Evolutionary conservation across 495 filamentous ascomycete species (phyloP), one percentile per base, ranked within the genome.

Genomic region (Cryomyces minteri): DNA sequence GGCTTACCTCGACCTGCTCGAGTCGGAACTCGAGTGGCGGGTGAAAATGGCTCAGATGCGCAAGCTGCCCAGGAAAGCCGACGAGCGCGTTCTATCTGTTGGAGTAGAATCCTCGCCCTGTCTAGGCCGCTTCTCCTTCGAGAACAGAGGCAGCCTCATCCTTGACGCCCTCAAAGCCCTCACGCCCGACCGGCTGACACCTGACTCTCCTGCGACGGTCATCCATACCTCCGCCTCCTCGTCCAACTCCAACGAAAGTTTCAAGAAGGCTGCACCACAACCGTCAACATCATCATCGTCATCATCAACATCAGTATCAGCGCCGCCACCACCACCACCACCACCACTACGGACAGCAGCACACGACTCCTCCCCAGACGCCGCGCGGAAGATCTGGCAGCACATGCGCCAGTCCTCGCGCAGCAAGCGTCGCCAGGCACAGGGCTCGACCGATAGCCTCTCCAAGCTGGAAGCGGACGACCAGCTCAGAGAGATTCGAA

Each of bases 371-470:
- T 30, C 48, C n/a, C 18, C 31, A 0, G 52, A 55, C 41, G 41
- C 44, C 10, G 52, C 52, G 5, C 52, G 48, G 10, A 31, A 43
- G 9, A 43, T 57, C 14, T 57, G 54, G 54, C 49, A 40, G 12
- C 54, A 57, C 47, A 57, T 57, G 11, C 54, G 54, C 39, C 41
- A 32, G 32, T 45, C 46, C 10, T 57, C 54, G 8, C 34, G 43
- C 6, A 46, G 45, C 5, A 14, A 43, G 12, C 18, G 47, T 4
- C 46, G 46, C 41, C 44, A 49, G 29, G 40, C 34, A 4, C 43
- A 48, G 8, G 36, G 49, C 12, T 42, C 49, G 5, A 18, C 32
- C 4, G 40, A 46, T 12, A 43, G 31, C 39, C 25, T 34, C 4
- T 6, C 7, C 34, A 11, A 43, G 4, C 41, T 57, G 12, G 51